Conservation (phyloP, 805 yeast species). For the Saturnispora bothae region DNA sequence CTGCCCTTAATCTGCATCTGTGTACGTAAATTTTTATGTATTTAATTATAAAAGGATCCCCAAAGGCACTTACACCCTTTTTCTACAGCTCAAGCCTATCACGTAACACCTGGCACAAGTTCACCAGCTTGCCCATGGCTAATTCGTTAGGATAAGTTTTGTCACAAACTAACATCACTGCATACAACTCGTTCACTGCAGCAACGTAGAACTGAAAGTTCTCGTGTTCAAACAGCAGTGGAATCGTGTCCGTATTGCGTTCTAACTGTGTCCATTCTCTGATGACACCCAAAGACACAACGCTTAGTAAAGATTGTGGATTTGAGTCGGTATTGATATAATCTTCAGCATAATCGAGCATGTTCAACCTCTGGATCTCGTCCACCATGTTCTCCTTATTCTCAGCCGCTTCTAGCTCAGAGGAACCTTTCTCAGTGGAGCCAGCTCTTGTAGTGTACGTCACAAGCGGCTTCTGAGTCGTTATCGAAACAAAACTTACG, state of each 20-base stretch:
- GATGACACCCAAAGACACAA: slow-evolving; percentile 21
- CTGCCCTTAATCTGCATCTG: not conserved
- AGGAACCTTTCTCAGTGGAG: too few relatives aligned
- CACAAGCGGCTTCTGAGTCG: slow-evolving; percentile 22
- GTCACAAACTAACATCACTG: slow-evolving; percentile 23
- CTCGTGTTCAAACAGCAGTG: slow-evolving; percentile 18
- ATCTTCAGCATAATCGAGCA: slow-evolving; percentile 14
- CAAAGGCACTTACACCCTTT: not conserved
- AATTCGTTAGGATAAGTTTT: slow-evolving; percentile 22
- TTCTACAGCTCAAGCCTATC: not conserved
- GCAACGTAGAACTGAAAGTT: slow-evolving; percentile 18
- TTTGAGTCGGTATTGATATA: slow-evolving; percentile 22
- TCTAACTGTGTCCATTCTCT: slow-evolving; percentile 20
- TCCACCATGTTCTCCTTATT: slow-evolving; percentile 9
- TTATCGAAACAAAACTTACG: slow-evolving; percentile 22
- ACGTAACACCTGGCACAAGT: too few relatives aligned
- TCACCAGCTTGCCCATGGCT: slow-evolving; percentile 20
- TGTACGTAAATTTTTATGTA: too few relatives aligned
- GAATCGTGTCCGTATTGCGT: not conserved
- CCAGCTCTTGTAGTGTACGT: slow-evolving; percentile 17
- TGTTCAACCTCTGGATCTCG: slow-evolving; percentile 12
- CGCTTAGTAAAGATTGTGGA: slow-evolving; percentile 25
- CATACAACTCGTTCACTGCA: slow-evolving; percentile 16
- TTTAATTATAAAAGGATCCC: too few relatives aligned
- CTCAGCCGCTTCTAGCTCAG: too few relatives aligned